A percentile compares a stretch with the other conserved stretches of the same genome.
Conservation (phyloP, 192 early-diverging fungal genomes). For the Chytriomyces hyalinus region DNA sequence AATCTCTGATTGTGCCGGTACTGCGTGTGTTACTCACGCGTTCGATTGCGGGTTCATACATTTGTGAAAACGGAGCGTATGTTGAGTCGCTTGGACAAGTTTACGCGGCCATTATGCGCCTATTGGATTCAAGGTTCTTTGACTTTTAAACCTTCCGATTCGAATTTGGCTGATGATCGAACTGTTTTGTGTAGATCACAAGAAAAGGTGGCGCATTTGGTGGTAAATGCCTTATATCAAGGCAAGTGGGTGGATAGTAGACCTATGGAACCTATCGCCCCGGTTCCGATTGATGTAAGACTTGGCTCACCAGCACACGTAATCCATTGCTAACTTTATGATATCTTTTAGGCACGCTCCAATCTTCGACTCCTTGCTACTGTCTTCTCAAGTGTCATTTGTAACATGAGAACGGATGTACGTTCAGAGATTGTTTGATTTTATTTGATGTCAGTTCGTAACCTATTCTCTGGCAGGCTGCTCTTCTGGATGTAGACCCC, state of each 20-base stretch:
- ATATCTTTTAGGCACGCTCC: slow-evolving; percentile 7
- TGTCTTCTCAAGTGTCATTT: slow-evolving; percentile 21
- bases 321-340: not conserved
- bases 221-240: slow-evolving; percentile 1
- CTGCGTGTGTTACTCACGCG: slow-evolving; percentile 7
- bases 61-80: not conserved
- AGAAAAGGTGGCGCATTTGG: slow-evolving; percentile 1
- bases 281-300: slow-evolving; percentile 12
- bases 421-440: not conserved
- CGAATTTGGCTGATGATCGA: not conserved
- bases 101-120: slow-evolving; percentile 9
- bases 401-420: slow-evolving; percentile 21
- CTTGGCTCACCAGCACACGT: not conserved
- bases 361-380: not conserved
- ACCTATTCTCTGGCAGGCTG: not conserved
- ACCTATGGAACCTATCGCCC: not conserved
- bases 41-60: not conserved
- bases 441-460: not conserved
- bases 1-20: slow-evolving; percentile 1
- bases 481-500: slow-evolving; percentile 7
- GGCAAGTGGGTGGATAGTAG: slow-evolving; percentile 13
- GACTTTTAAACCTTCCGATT: not conserved
- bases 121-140: slow-evolving; percentile 16
- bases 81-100: slow-evolving; percentile 17
- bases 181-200: slow-evolving; percentile 11